phyloP scores from a whole-genome alignment of 768 basidiomycete genomes.

The Mycena sanguinolenta region DNA sequence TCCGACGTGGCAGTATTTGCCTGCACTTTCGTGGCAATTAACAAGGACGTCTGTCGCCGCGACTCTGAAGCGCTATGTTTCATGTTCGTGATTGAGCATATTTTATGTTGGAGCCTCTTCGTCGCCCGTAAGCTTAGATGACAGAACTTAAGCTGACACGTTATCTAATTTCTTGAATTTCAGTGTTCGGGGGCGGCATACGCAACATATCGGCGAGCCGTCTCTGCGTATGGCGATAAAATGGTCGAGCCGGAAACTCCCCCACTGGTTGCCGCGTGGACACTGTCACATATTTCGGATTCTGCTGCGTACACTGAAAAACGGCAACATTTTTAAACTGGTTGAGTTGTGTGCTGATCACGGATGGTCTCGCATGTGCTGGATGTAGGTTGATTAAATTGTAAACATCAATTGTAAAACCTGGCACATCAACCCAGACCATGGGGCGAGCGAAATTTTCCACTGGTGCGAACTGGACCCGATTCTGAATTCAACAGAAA shows the following conservation, averaged over 20 bases:
- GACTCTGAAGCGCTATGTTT: not conserved
- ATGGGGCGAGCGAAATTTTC: too few relatives aligned
- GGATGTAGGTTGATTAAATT: too few relatives aligned
- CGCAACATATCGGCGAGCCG: constrained; percentile 10
- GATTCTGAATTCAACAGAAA: not conserved
- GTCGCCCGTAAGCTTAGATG: not conserved
- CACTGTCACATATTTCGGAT: constrained; percentile 7
- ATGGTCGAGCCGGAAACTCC: not conserved
- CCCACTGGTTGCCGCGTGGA: not conserved
- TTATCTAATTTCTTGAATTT: too few relatives aligned
- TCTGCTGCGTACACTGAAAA: not conserved
- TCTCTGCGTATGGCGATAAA: not conserved
- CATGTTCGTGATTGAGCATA: not conserved
- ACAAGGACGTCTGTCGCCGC: not conserved
- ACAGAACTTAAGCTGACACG: not conserved
- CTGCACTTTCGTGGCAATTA: not conserved
- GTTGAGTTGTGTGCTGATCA: not conserved
- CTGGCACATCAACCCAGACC: too few relatives aligned
- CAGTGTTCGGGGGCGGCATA: constrained; percentile 13
- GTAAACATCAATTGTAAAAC: too few relatives aligned
- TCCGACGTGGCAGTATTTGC: not conserved
- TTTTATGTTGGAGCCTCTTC: constrained; percentile 3
- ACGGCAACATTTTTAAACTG: not conserved
- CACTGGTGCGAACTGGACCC: too few relatives aligned
- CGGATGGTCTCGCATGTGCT: not conserved